Percentiles rank a stretch among this genome's conserved stretches.
Evolutionary conservation across 192 early-diverging fungal species (phyloP).

Genomic region (Rhizophagus clarus): DNA sequence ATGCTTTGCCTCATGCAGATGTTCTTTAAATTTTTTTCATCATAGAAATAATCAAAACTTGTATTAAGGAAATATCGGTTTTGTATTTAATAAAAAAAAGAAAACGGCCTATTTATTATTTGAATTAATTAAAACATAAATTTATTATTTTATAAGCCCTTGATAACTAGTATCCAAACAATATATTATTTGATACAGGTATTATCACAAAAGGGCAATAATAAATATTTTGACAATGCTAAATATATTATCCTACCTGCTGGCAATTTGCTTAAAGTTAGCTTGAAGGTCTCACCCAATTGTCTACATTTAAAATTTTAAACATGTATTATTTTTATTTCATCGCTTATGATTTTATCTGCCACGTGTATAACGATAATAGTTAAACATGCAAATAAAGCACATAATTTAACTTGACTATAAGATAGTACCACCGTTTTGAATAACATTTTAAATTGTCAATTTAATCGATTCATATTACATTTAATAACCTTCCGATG

Average conservation of each 20-base stretch:
- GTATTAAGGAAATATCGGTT: not conserved
- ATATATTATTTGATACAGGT: not conserved
- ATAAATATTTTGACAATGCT: not conserved
- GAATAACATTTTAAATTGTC: no score
- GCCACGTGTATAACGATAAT: no score
- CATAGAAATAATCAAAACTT: not conserved
- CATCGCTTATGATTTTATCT: no score
- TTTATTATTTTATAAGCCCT: not conserved
- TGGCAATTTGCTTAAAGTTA: conserved; percentile 7
- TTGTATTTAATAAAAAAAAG: not conserved
- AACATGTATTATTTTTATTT: no score
- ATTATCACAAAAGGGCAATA: not conserved
- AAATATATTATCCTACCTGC: conserved; percentile 11
- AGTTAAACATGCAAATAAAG: no score
- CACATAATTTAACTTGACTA: no score
- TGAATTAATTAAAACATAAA: no score
- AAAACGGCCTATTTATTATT: not conserved
- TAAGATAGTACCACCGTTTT: no score
- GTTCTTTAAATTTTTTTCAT: conserved; percentile 47
- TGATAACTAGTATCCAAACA: not conserved
- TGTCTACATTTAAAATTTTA: not conserved
- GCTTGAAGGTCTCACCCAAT: conserved; percentile 11
- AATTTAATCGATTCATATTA: no score
- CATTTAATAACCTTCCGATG: no score
- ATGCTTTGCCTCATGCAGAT: conserved; percentile 75